Evolutionary conservation across 176 grass and related monocot species (phyloP).

Genomic region (Eragrostis curvula): DNA sequence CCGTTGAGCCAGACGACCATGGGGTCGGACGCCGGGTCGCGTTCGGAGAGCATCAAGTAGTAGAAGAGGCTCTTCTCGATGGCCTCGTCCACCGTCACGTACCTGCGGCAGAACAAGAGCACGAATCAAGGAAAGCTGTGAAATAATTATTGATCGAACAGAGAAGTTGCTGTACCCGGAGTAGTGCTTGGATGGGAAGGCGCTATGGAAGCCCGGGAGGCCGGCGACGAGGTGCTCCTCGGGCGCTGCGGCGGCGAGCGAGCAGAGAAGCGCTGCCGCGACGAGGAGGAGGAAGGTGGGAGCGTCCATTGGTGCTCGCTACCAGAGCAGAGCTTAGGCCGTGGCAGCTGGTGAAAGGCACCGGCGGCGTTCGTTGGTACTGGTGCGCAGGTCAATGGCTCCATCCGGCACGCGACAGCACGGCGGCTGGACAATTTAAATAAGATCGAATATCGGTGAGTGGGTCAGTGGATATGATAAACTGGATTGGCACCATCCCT

Average conservation of each 20-base stretch:
- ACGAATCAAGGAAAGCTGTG: background rate
- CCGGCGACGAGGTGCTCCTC: conserved; percentile 47
- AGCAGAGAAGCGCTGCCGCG: background rate
- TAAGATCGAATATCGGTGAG: too few relatives aligned
- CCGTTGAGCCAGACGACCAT: conserved; percentile 95
- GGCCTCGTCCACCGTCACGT: conserved; percentile 53
- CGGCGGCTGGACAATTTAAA: too few relatives aligned
- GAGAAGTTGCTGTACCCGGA: too few relatives aligned
- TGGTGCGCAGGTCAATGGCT: too few relatives aligned
- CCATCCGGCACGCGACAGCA: too few relatives aligned
- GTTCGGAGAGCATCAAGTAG: conserved; percentile 75
- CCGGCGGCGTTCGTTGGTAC: too few relatives aligned
- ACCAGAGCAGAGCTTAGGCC: too few relatives aligned
- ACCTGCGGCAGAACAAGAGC: background rate
- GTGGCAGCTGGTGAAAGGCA: too few relatives aligned
- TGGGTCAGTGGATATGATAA: too few relatives aligned
- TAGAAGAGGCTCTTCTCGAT: conserved; percentile 72
- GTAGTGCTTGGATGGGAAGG: conserved; percentile 71
- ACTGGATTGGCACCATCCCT: too few relatives aligned
- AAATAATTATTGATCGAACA: background rate
- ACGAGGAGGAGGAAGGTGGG: background rate
- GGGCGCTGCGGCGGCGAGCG: conserved; percentile 39
- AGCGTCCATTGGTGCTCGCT: conserved; percentile 4
- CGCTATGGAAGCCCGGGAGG: conserved; percentile 62
- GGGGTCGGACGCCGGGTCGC: conserved; percentile 64